Percentiles rank a stretch among this genome's conserved stretches.
phyloP scores from a whole-genome alignment of 23 red algal genomes.

The Gracilaria gracilis region DNA sequence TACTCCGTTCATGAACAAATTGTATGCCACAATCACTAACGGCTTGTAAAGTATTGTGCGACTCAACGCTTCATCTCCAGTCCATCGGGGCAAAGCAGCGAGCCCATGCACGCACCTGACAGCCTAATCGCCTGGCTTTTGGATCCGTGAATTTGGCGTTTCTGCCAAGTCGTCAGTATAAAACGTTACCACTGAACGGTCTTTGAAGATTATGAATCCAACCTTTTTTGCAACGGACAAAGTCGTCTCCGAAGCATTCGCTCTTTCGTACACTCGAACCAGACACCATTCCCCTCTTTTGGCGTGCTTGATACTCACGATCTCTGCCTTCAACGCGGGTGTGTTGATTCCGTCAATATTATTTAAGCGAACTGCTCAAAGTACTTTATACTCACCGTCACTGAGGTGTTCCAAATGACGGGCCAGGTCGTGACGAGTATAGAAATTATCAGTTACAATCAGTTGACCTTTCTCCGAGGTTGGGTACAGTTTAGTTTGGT shows the following conservation, averaged over 20 bases:
- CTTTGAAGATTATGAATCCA: slow-evolving; percentile 28
- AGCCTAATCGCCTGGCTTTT: too few species aligned
- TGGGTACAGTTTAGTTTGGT: slow-evolving; percentile 1
- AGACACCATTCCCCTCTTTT: too few species aligned
- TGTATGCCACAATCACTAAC: too few species aligned
- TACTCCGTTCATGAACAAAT: too few species aligned
- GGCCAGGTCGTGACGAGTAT: slow-evolving; percentile 4
- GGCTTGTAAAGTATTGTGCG: too few species aligned
- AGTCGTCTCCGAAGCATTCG: not conserved
- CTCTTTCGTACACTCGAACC: not conserved
- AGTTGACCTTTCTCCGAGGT: not conserved
- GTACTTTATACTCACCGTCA: too few species aligned
- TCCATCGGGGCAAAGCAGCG: too few species aligned
- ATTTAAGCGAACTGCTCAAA: too few species aligned
- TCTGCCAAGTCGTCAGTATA: slow-evolving; percentile 8
- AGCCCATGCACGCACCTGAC: too few species aligned
- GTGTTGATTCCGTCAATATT: slow-evolving; percentile 9
- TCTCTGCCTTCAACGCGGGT: slow-evolving; percentile 5
- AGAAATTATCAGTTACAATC: slow-evolving; percentile 25
- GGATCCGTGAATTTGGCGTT: too few species aligned
- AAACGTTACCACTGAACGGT: slow-evolving; percentile 8
- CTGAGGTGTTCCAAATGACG: not conserved
- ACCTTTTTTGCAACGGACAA: not conserved
- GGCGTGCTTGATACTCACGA: not conserved
- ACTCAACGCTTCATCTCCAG: too few species aligned